Base-by-base conservation (phyloP, 2,329 filamentous ascomycete genomes). In the Diaporthe ilicicola region DNA sequence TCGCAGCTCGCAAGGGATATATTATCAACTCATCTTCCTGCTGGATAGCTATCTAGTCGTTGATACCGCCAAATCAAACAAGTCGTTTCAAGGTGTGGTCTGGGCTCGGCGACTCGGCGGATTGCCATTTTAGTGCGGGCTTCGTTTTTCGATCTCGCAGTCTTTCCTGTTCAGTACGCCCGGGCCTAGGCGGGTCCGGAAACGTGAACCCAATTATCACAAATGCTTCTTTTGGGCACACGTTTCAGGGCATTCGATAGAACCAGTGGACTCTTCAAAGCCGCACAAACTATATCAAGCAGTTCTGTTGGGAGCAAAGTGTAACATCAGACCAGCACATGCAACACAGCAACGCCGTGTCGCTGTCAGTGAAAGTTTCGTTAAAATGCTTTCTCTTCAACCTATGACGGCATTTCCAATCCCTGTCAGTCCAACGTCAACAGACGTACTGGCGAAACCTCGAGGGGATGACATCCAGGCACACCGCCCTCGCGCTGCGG, bases 311-410 rank as follows among this genome's bases (percentile, higher is more conserved):
- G 13, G 27, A 50, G 29, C 4, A 27, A 19, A 34, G 32, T 50
- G 59, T 19, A 64, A 64, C 44, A 50, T 50, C 29, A 12, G 59
- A 64, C n/a, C 29, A 19, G 29, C 1, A 50, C 37, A 39, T 12
- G 10, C 12, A 22, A 13, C 55, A 4, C 29, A 29, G 2, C 19
- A 7, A 34, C 17, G 34, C 17, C 51, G 29, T 19, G 8, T 37
- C 37, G 50, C 44, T 50, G 29, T 9, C 29, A 3, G 37, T 10
- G 37, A 50, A 50, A 64, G n/a, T 27, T 24, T 19, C 34, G 44
- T 3, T 64, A 24, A 64, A 64, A 64, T 64, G 59, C 50, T 64
- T 27, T 50, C 59, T 29, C 59, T 64, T 3, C 59, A 64, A 15
- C 44, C n/a, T 17, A 24, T 13, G 3, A 32, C 29, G 6, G 10